These are phyloP conservation scores for Silybum marianum DNA, from an alignment of 129 eudicot genomes.

Conservation along the genomic window DNA sequence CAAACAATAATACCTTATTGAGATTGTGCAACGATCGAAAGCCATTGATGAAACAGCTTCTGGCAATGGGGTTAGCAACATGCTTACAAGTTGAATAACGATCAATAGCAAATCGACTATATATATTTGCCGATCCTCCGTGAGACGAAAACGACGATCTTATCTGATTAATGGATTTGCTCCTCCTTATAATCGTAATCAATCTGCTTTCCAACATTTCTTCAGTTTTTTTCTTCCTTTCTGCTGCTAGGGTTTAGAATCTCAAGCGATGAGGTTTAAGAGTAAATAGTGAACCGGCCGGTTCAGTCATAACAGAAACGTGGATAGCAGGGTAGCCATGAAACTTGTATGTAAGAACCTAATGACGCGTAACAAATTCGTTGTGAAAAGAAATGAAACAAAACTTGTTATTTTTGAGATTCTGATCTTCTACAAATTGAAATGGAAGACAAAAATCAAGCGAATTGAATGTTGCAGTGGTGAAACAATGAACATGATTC, in stretches of 20 bases:
- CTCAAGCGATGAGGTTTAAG: constrained; percentile 27
- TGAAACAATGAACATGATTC: neutral
- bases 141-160: constrained; percentile 22
- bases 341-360: neutral
- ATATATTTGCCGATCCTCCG: constrained; percentile 28
- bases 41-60: constrained; percentile 43
- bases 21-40: constrained; percentile 47
- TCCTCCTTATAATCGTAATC: constrained; percentile 46
- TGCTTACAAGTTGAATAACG: constrained; percentile 18
- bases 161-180: constrained; percentile 34
- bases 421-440: neutral
- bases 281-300: constrained; percentile 23
- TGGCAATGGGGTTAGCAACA: constrained; percentile 22
- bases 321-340: constrained; percentile 20
- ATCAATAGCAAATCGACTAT: constrained; percentile 28
- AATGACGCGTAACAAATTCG: neutral
- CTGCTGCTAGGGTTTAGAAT: constrained; percentile 35
- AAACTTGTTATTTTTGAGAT: neutral
- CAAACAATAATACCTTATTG: constrained; percentile 44
- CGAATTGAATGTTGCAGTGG: neutral
- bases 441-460: neutral
- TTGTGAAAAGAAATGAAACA: neutral
- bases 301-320: constrained; percentile 20
- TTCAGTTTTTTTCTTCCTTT: neutral
- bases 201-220: constrained; percentile 63